These are phyloP conservation scores for Penicillium cinerascens DNA, from an alignment of 495 filamentous ascomycete genomes.

Conservation along the genomic window DNA sequence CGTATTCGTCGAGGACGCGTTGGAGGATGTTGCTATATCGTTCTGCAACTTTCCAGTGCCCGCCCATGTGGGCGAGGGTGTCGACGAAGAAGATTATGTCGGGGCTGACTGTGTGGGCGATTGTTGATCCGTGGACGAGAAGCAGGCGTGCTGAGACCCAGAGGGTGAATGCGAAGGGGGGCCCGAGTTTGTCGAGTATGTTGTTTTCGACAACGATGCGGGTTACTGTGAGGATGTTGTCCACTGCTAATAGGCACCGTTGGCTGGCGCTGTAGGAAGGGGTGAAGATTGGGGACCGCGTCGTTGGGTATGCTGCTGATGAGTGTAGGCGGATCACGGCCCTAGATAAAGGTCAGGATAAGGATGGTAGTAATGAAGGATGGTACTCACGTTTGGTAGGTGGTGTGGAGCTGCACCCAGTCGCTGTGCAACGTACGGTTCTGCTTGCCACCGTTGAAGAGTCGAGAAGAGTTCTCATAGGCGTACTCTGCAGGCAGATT, in stretches of 20 bases:
- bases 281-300: slow-evolving; percentile 78
- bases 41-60: slow-evolving; percentile 78
- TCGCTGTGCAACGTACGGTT: slow-evolving; percentile 68
- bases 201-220: slow-evolving; percentile 68
- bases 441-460: slow-evolving; percentile 61
- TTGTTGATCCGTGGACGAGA: slow-evolving; percentile 82
- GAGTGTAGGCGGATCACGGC: slow-evolving; percentile 86
- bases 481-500: slow-evolving; percentile 76
- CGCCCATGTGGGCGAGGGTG: slow-evolving; percentile 72
- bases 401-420: slow-evolving; percentile 87
- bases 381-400: slow-evolving; percentile 60
- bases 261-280: slow-evolving; percentile 80
- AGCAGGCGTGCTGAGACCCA: slow-evolving; percentile 89
- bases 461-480: slow-evolving; percentile 62
- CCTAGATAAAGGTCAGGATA: slow-evolving; percentile 45
- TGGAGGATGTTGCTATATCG: slow-evolving; percentile 77
- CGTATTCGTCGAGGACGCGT: slow-evolving; percentile 79
- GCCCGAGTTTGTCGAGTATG: slow-evolving; percentile 74
- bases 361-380: slow-evolving; percentile 4
- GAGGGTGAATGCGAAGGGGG: slow-evolving; percentile 83
- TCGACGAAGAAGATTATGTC: slow-evolving; percentile 78
- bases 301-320: slow-evolving; percentile 88
- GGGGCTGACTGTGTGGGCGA: slow-evolving; percentile 73
- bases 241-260: slow-evolving; percentile 74
- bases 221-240: slow-evolving; percentile 74